phyloP scores from a whole-genome alignment of 169 alveolate species.

The Cryptosporidium bovis region DNA sequence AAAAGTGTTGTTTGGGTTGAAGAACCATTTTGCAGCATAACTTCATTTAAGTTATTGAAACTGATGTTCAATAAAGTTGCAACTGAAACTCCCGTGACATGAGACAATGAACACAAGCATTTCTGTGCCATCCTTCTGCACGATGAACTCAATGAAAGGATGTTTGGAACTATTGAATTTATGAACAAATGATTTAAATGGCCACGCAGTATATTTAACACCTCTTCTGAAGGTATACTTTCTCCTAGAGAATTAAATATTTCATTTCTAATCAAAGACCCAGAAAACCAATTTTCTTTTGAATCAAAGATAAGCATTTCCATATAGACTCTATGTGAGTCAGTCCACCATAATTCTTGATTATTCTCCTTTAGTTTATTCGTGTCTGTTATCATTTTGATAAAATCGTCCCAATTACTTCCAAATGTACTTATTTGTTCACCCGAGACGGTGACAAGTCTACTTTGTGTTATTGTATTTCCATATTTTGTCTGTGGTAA shows the following conservation, averaged over 20 bases:
- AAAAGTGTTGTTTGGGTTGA: slow-evolving; percentile 34
- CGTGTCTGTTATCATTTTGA: slow-evolving; percentile 24
- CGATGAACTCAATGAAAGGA: slow-evolving; percentile 48
- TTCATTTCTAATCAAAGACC: slow-evolving; percentile 5
- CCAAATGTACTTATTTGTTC: slow-evolving; percentile 14
- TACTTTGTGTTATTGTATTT: slow-evolving; percentile 18
- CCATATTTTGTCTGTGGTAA: slow-evolving; percentile 33
- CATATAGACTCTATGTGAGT: slow-evolving; percentile 47
- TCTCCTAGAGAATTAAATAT: slow-evolving; percentile 10
- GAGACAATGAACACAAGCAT: slow-evolving; percentile 34
- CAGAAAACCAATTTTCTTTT: slow-evolving; percentile 21
- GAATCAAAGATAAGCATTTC: slow-evolving; percentile 61
- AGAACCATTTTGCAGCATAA: neutral
- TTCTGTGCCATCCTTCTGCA: slow-evolving; percentile 74
- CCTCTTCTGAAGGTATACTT: slow-evolving; percentile 27
- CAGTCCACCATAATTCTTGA: slow-evolving; percentile 38
- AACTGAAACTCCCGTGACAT: slow-evolving; percentile 40
- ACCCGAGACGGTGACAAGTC: slow-evolving; percentile 39
- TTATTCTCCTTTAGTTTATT: slow-evolving; percentile 8
- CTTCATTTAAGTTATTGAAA: slow-evolving; percentile 2
- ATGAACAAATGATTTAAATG: slow-evolving; percentile 45
- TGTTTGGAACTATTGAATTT: slow-evolving; percentile 45
- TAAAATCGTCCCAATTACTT: slow-evolving; percentile 43
- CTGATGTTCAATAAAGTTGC: slow-evolving; percentile 56
- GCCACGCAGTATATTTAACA: slow-evolving; percentile 5